Conservation (phyloP, 2,329 filamentous ascomycete species). For the Pseudonectria buxi region DNA sequence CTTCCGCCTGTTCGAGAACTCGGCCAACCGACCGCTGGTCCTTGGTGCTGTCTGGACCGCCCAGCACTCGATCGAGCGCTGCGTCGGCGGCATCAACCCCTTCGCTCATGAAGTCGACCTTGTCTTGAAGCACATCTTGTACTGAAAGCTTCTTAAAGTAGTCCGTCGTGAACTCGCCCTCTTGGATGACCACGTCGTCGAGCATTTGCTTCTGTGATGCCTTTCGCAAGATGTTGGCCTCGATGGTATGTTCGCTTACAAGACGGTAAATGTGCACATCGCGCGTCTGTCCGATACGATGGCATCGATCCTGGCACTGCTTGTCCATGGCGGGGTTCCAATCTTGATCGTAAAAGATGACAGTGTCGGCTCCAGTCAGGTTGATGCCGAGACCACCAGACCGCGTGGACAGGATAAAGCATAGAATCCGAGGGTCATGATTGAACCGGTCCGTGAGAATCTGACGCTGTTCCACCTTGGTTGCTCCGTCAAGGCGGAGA, state of each 20-base stretch:
- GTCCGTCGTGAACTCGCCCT: constrained; percentile 95
- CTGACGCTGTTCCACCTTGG: constrained; percentile 91
- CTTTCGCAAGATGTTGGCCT: constrained; percentile 95
- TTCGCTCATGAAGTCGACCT: constrained; percentile 41
- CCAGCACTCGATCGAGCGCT: constrained; percentile 81
- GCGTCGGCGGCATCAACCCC: constrained; percentile 67
- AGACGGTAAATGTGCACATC: constrained; percentile 98
- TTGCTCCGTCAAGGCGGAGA: constrained; percentile 89
- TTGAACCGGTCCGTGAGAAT: constrained; percentile 97
- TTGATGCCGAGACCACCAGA: constrained; percentile 96
- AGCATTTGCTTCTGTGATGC: constrained; percentile 96
- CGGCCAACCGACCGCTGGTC: constrained; percentile 58
- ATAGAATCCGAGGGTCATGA: constrained; percentile 82
- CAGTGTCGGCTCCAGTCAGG: constrained; percentile 89
- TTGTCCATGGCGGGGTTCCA: constrained; percentile 99
- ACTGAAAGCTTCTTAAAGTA: constrained; percentile 79
- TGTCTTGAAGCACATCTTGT: constrained; percentile 59
- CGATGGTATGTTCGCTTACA: constrained; percentile 88
- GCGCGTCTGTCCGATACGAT: constrained; percentile 93
- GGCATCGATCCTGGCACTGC: constrained; percentile 94
- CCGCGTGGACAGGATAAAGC: constrained; percentile 90
- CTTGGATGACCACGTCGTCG: constrained; percentile 96
- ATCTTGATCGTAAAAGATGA: constrained; percentile 98
- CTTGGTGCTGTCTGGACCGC: constrained; percentile 53
- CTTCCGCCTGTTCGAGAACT: constrained; percentile 83